phyloP scores from a whole-genome alignment of 495 filamentous ascomycete genomes.

The Rostrohypoxylon terebratum region DNA sequence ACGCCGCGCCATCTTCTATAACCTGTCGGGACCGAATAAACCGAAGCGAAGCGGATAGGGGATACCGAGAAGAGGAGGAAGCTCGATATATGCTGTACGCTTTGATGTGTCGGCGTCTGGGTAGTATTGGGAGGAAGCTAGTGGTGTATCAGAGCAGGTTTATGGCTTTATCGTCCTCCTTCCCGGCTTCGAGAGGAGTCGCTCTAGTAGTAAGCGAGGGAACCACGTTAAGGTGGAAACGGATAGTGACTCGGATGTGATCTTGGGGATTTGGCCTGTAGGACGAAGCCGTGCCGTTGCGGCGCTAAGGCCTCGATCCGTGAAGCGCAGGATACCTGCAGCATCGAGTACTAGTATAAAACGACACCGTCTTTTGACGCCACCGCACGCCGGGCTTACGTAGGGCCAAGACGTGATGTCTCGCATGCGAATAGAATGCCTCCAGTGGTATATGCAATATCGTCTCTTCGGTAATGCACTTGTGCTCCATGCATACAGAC shows the following conservation, averaged over 20 bases:
- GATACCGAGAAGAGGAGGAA: neutral
- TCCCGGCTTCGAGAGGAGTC: neutral
- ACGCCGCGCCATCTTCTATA: conserved; percentile 10
- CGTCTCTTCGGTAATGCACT: neutral
- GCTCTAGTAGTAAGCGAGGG: neutral
- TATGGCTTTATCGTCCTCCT: neutral
- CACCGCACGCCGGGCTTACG: neutral
- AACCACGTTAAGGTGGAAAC: neutral
- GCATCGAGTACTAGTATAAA: too few species aligned
- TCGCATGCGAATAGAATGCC: neutral
- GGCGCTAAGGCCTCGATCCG: neutral
- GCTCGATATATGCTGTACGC: neutral
- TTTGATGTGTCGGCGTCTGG: neutral
- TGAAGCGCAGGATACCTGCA: neutral
- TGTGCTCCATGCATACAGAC: conserved; percentile 1
- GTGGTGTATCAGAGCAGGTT: neutral
- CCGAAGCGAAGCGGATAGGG: neutral
- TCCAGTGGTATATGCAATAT: neutral
- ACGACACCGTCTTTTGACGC: neutral
- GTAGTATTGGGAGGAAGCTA: neutral
- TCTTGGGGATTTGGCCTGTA: neutral
- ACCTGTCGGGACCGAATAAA: neutral
- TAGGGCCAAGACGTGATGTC: neutral
- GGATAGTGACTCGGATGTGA: neutral
- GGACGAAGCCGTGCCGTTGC: neutral